Evolutionary conservation across 768 basidiomycete species (phyloP).

Genomic region (Mycena albidolilacea): DNA sequence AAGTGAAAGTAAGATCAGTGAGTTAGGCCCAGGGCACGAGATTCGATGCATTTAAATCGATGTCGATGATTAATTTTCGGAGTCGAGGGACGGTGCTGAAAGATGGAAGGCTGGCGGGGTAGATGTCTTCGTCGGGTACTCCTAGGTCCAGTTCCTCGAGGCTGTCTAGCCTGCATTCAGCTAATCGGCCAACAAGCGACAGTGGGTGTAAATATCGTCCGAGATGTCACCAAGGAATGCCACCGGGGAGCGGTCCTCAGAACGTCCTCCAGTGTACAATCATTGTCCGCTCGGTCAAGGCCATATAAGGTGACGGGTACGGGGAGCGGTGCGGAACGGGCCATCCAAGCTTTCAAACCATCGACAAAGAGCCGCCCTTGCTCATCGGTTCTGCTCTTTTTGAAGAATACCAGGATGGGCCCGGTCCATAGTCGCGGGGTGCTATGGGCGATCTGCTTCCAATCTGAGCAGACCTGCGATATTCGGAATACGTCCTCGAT

Average conservation of each 20-base stretch:
- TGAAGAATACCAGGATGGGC: background rate
- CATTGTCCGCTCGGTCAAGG: no score
- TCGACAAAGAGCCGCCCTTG: background rate
- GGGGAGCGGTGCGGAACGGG: background rate
- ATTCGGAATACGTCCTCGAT: background rate
- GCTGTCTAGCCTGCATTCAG: background rate
- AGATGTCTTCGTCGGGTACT: no score
- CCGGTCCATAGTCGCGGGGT: constrained; percentile 15
- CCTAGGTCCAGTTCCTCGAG: background rate
- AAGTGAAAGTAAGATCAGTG: background rate
- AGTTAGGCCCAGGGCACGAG: constrained; percentile 4
- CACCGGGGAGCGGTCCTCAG: background rate
- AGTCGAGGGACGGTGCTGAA: background rate
- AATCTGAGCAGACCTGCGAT: constrained; percentile 2
- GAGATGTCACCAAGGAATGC: background rate
- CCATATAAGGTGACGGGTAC: background rate
- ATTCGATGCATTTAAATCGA: background rate
- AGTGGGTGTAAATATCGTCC: background rate
- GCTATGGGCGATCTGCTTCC: constrained; percentile 4
- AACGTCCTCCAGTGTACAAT: background rate
- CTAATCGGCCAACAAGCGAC: background rate
- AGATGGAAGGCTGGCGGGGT: background rate
- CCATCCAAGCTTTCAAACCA: background rate
- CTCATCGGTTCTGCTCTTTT: background rate
- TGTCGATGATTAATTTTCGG: background rate